A percentile compares a stretch with the other conserved stretches of the same genome.
phyloP scores from a whole-genome alignment of 768 basidiomycete genomes.

The Hypsizygus marmoreus region DNA sequence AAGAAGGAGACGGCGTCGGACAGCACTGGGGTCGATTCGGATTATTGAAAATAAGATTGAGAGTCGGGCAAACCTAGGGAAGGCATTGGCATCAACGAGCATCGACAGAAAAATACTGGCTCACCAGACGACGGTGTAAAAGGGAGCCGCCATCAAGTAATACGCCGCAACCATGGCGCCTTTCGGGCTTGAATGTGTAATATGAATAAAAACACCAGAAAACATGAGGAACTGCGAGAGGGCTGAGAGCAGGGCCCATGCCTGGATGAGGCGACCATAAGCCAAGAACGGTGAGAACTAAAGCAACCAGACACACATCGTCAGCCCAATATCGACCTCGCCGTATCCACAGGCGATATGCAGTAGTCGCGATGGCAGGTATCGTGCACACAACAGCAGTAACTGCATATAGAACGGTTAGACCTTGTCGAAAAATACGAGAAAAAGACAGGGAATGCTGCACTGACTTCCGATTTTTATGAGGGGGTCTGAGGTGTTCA shows the following conservation, averaged over 20 bases:
- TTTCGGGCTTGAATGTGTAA: constrained; percentile 19
- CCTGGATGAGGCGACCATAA: no score
- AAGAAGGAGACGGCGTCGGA: constrained; percentile 24
- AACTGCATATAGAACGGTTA: constrained; percentile 19
- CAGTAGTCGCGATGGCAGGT: constrained; percentile 31
- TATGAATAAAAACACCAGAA: constrained; percentile 28
- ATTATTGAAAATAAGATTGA: constrained; percentile 57
- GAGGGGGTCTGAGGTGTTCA: constrained; percentile 7
- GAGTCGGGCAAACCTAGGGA: constrained; percentile 44
- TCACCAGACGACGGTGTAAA: constrained; percentile 43
- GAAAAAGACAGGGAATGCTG: constrained; percentile 1
- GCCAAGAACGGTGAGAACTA: no score
- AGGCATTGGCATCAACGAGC: not conserved
- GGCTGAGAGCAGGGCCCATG: constrained; percentile 31
- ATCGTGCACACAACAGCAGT: constrained; percentile 33
- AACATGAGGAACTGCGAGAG: constrained; percentile 28
- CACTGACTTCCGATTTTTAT: constrained; percentile 11
- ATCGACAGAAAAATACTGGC: not conserved
- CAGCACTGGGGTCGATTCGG: constrained; percentile 44
- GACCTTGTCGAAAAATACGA: not conserved
- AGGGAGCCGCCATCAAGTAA: constrained; percentile 37
- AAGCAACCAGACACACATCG: constrained; percentile 30
- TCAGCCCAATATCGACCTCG: constrained; percentile 36
- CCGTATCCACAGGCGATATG: constrained; percentile 32
- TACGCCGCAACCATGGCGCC: constrained; percentile 25